phyloP scores from a whole-genome alignment of 2,329 filamentous ascomycete species.

The Gliomastix tumulicola region DNA sequence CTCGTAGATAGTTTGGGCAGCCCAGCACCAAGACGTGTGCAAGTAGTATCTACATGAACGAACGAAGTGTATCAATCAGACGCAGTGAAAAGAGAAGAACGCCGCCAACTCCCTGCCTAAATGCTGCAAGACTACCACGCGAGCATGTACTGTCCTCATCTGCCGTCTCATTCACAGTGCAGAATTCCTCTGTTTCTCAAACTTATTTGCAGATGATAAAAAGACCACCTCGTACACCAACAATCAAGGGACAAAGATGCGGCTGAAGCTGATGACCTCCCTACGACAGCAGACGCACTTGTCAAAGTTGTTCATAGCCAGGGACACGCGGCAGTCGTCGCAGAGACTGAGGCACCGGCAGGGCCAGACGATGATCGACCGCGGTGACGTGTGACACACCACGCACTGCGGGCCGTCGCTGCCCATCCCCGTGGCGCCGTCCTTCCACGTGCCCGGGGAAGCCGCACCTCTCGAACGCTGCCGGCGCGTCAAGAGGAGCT shows the following conservation, averaged over 20 bases:
- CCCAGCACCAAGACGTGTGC: too few species aligned
- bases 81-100: too few species aligned
- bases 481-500: conserved; percentile 49
- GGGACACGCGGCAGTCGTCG: conserved; percentile 86
- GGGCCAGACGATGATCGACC: conserved; percentile 92
- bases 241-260: conserved; percentile 76
- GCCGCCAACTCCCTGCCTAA: neutral
- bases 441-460: conserved; percentile 47
- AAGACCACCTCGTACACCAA: neutral
- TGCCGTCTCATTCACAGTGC: too few species aligned
- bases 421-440: conserved; percentile 67
- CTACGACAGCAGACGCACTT: conserved; percentile 92
- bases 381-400: conserved; percentile 79
- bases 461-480: conserved; percentile 8
- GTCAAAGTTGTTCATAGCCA: conserved; percentile 96
- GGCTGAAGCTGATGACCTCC: conserved; percentile 81
- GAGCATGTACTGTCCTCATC: neutral
- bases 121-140: neutral
- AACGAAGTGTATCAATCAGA: too few species aligned
- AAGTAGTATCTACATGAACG: too few species aligned
- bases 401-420: conserved; percentile 76
- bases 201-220: too few species aligned
- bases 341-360: conserved; percentile 92
- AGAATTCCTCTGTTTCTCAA: too few species aligned
- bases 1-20: too few species aligned